Evolutionary conservation across 78 protist species (phyloP).

Genomic region (Dictyostelium intermedium): DNA sequence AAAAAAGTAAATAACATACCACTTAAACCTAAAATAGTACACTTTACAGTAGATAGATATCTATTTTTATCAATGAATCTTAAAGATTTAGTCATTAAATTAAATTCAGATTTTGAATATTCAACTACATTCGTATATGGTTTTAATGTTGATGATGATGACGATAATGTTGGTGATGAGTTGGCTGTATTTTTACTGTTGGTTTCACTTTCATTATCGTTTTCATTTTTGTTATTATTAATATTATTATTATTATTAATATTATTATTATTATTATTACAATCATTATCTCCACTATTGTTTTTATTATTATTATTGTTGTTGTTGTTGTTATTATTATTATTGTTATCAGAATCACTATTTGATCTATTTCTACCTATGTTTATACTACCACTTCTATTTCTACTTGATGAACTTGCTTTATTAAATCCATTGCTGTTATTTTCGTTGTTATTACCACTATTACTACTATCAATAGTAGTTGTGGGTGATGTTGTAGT

Average conservation of each 20-base stretch:
- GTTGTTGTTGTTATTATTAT: background rate
- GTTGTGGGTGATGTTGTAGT: background rate
- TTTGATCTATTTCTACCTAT: background rate
- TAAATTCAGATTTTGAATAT: background rate
- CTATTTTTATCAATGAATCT: conserved; percentile 57
- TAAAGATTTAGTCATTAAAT: conserved; percentile 31
- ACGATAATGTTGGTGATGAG: background rate
- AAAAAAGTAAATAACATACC: background rate
- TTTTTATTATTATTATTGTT: no score
- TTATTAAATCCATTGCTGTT: background rate
- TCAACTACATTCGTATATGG: background rate
- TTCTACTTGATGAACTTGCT: background rate
- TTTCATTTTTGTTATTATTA: background rate
- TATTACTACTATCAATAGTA: no score
- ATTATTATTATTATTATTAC: background rate
- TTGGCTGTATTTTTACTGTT: background rate
- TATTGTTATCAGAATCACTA: background rate
- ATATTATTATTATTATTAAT: no score
- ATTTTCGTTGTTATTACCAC: no score
- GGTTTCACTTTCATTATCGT: conserved; percentile 4
- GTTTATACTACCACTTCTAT: background rate
- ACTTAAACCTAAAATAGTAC: conserved; percentile 48
- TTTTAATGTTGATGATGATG: background rate
- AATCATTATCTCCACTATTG: background rate
- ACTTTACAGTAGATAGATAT: conserved; percentile 24